Base-by-base conservation (phyloP, 768 basidiomycete genomes). In the Lenzites betulinus region DNA sequence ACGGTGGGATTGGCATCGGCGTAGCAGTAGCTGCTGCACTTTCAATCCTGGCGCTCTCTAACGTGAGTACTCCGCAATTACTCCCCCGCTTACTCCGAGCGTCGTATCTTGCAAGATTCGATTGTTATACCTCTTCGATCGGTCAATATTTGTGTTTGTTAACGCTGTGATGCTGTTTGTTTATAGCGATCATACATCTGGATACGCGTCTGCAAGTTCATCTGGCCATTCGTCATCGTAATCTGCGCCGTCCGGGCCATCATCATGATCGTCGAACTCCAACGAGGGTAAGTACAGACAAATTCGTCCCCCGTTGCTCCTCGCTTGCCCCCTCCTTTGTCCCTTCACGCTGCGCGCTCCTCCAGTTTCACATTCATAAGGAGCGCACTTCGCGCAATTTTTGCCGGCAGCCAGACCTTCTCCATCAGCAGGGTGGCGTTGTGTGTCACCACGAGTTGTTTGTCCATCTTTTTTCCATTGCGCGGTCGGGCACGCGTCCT, bases 181-280 rank as follows among this genome's bases (percentile, higher is more conserved):
- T 60, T 52, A 51, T 71, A 89, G 88, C 79, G 83, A 76, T 89
- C 89, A 58, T 87, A 86, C 74, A 81, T 83, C 66, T 90, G 85
- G 83, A 81, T 80, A 54, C 79, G 86, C 64, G 85, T 81, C 3
- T 78, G 78, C 73, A 83, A 83, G 66, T 85, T 87, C 76, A 64
- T 87, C 36, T 90, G 88, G 89, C 87, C 87, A 2, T 85, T 89
- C 71, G 59, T 88, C 58, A 85, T 90, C 68, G 77, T 88, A 72
- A 81, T 86, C 60, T 79, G 76, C 68, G 83, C 82, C 26, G 70
- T 90, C 58, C 83, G 88, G 59, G 86, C 83, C 42, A 85, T 87
- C 69, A 69, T 88, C 61, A 90, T 90, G 84, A 86, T 89, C 70
- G 84, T 88, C 70, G 76, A 89, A 73, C 81, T 90, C 60, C 79